Evolutionary conservation across 2,329 filamentous ascomycete species (phyloP).

Genomic region (Aspergillus thermomutatus): DNA sequence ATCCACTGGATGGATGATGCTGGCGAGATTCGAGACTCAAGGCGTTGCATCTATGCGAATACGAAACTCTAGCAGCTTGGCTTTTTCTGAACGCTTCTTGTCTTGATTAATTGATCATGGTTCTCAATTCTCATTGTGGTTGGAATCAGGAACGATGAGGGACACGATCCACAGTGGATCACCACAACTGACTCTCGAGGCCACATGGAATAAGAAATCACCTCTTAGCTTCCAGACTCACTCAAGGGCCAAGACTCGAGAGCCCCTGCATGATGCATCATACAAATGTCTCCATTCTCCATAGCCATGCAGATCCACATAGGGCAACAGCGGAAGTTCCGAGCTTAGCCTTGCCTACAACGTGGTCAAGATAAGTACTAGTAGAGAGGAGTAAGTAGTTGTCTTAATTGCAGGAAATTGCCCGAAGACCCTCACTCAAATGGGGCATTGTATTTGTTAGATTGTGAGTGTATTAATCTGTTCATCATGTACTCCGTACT

Average conservation of each 20-base stretch:
- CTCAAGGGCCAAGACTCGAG: too few relatives aligned
- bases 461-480: not conserved
- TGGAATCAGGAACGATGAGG: not conserved
- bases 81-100: not conserved
- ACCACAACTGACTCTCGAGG: not conserved
- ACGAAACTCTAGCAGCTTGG: not conserved
- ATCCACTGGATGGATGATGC: too few relatives aligned
- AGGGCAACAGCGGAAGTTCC: not conserved
- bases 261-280: too few relatives aligned
- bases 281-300: not conserved
- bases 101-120: not conserved
- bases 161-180: not conserved
- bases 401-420: not conserved
- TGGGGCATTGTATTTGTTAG: not conserved
- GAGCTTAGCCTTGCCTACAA: not conserved
- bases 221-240: too few relatives aligned
- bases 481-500: too few relatives aligned
- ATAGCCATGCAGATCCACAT: not conserved
- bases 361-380: not conserved
- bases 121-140: not conserved
- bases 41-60: not conserved
- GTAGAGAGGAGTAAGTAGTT: not conserved
- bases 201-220: too few relatives aligned
- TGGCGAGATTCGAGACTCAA: not conserved
- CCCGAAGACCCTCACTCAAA: not conserved